These are phyloP conservation scores for Aethionema arabicum DNA, from an alignment of 345 rosid genomes.

Conservation along the genomic window DNA sequence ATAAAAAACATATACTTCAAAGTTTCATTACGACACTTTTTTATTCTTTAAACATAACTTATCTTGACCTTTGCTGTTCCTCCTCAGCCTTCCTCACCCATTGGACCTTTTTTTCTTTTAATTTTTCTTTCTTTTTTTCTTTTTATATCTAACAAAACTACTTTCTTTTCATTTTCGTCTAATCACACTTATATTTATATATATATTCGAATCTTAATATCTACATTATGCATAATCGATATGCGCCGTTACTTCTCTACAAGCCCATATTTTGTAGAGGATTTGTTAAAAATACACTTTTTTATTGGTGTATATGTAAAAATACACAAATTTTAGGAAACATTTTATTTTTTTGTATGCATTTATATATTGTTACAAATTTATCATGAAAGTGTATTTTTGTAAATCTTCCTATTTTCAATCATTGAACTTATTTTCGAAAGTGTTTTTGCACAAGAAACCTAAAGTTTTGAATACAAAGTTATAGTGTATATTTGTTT, in stretches of 20 bases:
- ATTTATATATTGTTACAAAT: no score
- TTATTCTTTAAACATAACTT: slow-evolving; percentile 31
- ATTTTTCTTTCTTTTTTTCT: slow-evolving; percentile 18
- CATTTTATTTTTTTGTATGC: no score
- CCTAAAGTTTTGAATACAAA: no score
- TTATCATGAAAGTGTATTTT: no score
- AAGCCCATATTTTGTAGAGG: background rate
- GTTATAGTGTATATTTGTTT: no score
- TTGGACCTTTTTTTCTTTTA: slow-evolving; percentile 32
- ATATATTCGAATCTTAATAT: slow-evolving; percentile 29
- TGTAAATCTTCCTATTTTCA: no score
- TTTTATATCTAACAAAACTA: slow-evolving; percentile 3
- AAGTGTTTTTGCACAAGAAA: no score
- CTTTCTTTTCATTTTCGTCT: slow-evolving; percentile 31
- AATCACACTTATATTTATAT: slow-evolving; percentile 3
- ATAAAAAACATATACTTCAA: background rate
- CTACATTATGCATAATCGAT: slow-evolving; percentile 24
- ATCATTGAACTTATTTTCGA: no score
- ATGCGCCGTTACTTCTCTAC: slow-evolving; percentile 28
- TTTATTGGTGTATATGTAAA: no score
- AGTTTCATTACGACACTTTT: slow-evolving; percentile 22
- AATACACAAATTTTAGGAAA: no score
- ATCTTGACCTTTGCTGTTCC: slow-evolving; percentile 41
- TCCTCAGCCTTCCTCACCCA: slow-evolving; percentile 33
- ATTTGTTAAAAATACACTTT: background rate